Conservation (phyloP, 2,329 filamentous ascomycete species). For the Fusarium nelsonii region DNA sequence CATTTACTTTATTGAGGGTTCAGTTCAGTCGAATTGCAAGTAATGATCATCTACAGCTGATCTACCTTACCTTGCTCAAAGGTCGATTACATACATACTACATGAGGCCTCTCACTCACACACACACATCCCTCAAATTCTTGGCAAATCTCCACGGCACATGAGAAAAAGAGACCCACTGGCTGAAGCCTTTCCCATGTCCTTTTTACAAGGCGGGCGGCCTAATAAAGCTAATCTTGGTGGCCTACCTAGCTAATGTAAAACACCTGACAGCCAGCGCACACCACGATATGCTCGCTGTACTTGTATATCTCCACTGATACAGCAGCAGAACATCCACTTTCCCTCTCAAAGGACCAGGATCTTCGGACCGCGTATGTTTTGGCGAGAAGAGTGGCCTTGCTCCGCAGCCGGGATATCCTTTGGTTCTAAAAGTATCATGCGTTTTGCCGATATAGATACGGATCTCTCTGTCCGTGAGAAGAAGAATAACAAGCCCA, state of each 20-base stretch:
- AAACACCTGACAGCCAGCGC: conserved; percentile 30
- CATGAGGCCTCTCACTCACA: neutral
- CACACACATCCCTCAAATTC: neutral
- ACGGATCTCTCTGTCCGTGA: neutral
- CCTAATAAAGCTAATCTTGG: neutral
- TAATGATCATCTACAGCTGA: neutral
- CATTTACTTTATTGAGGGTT: neutral
- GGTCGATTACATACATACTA: neutral
- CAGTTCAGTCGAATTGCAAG: neutral
- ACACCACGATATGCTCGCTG: too few species aligned
- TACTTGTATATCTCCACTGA: neutral
- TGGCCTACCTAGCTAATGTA: conserved; percentile 10
- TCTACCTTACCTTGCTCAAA: neutral
- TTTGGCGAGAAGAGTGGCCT: neutral
- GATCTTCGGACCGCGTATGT: conserved; percentile 19
- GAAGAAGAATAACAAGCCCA: too few species aligned
- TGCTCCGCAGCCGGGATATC: conserved; percentile 27
- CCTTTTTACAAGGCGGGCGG: conserved; percentile 1
- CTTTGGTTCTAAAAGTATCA: conserved; percentile 24
- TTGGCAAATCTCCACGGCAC: conserved; percentile 8
- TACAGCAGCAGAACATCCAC: neutral
- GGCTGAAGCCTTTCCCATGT: neutral
- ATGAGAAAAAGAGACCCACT: conserved; percentile 4
- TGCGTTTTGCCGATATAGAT: conserved; percentile 12
- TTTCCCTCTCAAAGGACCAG: neutral